Evolutionary conservation across 2,329 filamentous ascomycete genomes (phyloP).

Genomic region (Tolypocladium amazonense): DNA sequence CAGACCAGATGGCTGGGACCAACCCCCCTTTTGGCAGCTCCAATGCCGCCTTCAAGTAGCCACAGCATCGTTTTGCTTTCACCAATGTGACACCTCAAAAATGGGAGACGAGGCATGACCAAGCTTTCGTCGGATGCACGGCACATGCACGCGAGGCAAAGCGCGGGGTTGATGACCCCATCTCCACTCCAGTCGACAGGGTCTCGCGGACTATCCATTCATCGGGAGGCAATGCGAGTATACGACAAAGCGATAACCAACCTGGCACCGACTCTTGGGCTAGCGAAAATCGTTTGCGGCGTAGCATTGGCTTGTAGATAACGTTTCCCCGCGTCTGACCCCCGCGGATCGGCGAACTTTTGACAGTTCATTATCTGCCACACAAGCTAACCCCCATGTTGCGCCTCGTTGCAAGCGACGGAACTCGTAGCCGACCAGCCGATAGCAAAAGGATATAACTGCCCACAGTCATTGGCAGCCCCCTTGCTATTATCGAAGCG

Average conservation of each 20-base stretch:
- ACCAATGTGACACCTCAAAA: background rate
- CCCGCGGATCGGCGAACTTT: background rate
- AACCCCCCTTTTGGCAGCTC: background rate
- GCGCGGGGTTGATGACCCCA: background rate
- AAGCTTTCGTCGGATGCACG: background rate
- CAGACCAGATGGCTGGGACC: background rate
- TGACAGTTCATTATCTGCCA: too few relatives aligned
- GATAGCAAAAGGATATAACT: background rate
- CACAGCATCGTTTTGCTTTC: background rate
- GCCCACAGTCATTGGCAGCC: background rate
- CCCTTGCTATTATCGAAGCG: background rate
- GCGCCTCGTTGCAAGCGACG: background rate
- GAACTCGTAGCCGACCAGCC: background rate
- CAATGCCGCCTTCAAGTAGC: background rate
- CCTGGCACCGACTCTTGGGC: background rate
- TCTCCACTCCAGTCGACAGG: too few relatives aligned
- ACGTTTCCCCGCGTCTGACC: background rate
- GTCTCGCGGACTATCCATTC: background rate
- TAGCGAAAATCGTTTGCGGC: background rate
- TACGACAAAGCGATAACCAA: background rate
- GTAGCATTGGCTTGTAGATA: background rate
- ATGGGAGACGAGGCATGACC: background rate
- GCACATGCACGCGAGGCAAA: background rate
- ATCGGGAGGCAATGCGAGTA: background rate
- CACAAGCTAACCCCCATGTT: too few relatives aligned